Evolutionary conservation across 768 basidiomycete species (phyloP), one percentile per base, ranked within the genome.

Genomic region (Suillus paluster): DNA sequence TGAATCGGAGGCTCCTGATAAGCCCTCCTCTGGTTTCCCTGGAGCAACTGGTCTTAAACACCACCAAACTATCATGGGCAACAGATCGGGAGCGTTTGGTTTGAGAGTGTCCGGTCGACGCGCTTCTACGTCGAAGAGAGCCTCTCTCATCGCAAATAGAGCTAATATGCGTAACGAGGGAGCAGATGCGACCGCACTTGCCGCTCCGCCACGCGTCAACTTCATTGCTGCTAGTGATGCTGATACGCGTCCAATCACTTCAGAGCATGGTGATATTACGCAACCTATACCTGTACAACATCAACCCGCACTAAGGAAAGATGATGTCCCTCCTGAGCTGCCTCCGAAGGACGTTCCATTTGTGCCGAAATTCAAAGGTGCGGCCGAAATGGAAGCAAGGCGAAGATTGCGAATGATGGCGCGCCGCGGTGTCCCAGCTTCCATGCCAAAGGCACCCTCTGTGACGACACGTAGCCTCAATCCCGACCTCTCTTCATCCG

Each of bases 41-140:
- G 73, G 88, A 68, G 71, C 85, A 66, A 74, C 80, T 12, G 70
- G 83, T 15, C 81, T 97, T 65, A 92, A 90, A 70, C 90, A 96
- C 74, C 91, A 93, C 7, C 87, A 90, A 68, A 97, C 96, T 4
- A 97, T 97, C 70, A 88, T 95, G 83, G 93, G 88, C 4, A 79
- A 78, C 12, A 82, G 86, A 27, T 82, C 85, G 0, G 92, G 92
- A 5, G 91, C 83, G 0, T 71, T 90, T 1, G 95, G 95, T 0
- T 82, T 96, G 76, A 82, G 95, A 25, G 89, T 94, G 4, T 77
- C 84, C 30, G 94, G 86, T 1, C 86, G 87, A 66, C 79, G 88
- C 17, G 75, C 70, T 0, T 85, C 85, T 2, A 77, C 80, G 1
- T 84, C 86, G 10, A 84, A 83, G 61, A 81, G 86, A 27, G 69